Conservation (phyloP, 306 rosid species). For the Senna siamea region DNA sequence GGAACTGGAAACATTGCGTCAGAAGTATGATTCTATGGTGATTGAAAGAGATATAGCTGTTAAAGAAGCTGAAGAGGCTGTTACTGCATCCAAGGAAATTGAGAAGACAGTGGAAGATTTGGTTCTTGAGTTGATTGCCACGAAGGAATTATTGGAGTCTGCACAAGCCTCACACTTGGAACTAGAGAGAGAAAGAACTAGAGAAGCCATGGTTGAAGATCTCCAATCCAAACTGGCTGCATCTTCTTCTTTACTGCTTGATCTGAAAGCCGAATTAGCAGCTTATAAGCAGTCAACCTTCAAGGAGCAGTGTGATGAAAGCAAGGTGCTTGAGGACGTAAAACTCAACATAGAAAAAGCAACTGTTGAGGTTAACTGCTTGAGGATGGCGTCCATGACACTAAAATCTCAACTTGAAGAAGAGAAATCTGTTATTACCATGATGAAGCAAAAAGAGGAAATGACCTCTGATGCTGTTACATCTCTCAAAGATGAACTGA, state of each 20-base stretch:
- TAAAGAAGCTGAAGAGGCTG: slow-evolving; percentile 54
- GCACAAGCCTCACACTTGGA: slow-evolving; percentile 29
- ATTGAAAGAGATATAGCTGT: slow-evolving; percentile 54
- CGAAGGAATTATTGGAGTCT: slow-evolving; percentile 56
- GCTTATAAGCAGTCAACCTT: neutral
- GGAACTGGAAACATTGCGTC: slow-evolving; percentile 57
- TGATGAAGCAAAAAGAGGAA: slow-evolving; percentile 64
- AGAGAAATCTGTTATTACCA: slow-evolving; percentile 57
- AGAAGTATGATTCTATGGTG: slow-evolving; percentile 63
- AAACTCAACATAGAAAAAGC: slow-evolving; percentile 34
- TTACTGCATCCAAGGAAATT: slow-evolving; percentile 46
- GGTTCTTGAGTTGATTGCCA: slow-evolving; percentile 57
- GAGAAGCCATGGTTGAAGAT: slow-evolving; percentile 11
- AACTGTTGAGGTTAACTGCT: slow-evolving; percentile 56
- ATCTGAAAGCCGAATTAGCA: slow-evolving; percentile 3
- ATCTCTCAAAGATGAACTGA: slow-evolving; percentile 64
- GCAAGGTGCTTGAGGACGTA: slow-evolving; percentile 59
- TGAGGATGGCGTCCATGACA: slow-evolving; percentile 60
- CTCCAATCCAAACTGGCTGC: neutral
- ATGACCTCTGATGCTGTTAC: slow-evolving; percentile 67
- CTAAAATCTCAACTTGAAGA: slow-evolving; percentile 59
- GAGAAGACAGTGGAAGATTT: slow-evolving; percentile 73
- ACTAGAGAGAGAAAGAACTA: slow-evolving; percentile 23
- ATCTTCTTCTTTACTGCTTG: slow-evolving; percentile 14
- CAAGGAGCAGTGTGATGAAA: neutral